Evolutionary conservation across 495 filamentous ascomycete genomes (phyloP).

Genomic region (Gamarada debralockiae): DNA sequence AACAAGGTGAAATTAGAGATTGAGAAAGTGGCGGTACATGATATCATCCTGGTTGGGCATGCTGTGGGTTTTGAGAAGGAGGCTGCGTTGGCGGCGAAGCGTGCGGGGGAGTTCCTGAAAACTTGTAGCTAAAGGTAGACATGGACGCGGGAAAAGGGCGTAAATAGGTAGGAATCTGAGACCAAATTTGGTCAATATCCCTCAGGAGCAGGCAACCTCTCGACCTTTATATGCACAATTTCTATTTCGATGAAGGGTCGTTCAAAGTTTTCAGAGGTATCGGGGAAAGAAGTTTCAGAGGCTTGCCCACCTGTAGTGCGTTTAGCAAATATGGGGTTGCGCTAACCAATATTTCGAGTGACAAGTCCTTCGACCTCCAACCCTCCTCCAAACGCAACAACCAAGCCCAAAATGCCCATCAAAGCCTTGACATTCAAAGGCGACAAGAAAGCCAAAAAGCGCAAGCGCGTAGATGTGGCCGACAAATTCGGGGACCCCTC

Average conservation of each 20-base stretch:
- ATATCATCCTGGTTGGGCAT: slow-evolving; percentile 25
- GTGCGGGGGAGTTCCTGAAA: not conserved
- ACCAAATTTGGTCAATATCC: too few species aligned
- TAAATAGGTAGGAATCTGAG: too few species aligned
- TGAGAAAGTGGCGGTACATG: slow-evolving; percentile 21
- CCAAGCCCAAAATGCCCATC: slow-evolving; percentile 44
- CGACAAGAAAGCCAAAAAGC: slow-evolving; percentile 91
- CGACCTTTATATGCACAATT: too few species aligned
- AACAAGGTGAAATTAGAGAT: slow-evolving; percentile 17
- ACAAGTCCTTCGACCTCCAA: not conserved
- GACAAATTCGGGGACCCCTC: slow-evolving; percentile 28
- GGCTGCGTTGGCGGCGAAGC: slow-evolving; percentile 15
- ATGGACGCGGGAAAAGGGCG: too few species aligned
- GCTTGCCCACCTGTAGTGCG: too few species aligned
- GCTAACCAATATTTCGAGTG: not conserved
- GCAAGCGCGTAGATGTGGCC: slow-evolving; percentile 60
- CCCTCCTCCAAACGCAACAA: not conserved
- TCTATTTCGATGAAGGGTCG: too few species aligned
- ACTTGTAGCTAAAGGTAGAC: too few species aligned
- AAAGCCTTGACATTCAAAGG: slow-evolving; percentile 93
- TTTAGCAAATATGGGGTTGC: not conserved
- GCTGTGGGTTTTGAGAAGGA: slow-evolving; percentile 23
- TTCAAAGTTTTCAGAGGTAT: too few species aligned
- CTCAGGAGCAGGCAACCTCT: too few species aligned
- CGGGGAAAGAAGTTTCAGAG: too few species aligned